A percentile compares a stretch with the other conserved stretches of the same genome.
Evolutionary conservation across 2,329 filamentous ascomycete genomes (phyloP).

Genomic region (Thelonectria rubi): DNA sequence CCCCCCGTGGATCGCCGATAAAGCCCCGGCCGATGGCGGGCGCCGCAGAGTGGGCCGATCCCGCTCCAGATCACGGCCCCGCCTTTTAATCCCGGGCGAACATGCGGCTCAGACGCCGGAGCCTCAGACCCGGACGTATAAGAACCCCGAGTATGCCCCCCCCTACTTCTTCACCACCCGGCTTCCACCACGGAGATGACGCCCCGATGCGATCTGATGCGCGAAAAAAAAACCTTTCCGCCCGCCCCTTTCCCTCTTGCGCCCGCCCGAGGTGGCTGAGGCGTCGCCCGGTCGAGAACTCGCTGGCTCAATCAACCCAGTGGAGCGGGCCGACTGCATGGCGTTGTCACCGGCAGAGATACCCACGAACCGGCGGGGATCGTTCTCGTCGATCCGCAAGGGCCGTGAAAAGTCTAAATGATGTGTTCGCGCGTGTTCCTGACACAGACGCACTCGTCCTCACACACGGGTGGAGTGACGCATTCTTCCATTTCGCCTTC

Average conservation of each 20-base stretch:
- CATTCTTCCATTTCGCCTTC: conserved; percentile 22
- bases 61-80: conserved; percentile 20
- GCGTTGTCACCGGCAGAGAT: conserved; percentile 23
- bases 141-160: background rate
- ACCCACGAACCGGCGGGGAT: conserved; percentile 23
- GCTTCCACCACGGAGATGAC: conserved; percentile 5
- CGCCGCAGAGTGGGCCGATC: conserved; percentile 19
- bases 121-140: conserved; percentile 6
- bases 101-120: conserved; percentile 18
- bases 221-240: background rate
- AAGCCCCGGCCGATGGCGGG: conserved; percentile 4
- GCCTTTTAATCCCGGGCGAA: conserved; percentile 1
- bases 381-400: conserved; percentile 15
- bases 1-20: conserved; percentile 6
- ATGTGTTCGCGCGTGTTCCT: conserved; percentile 11
- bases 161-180: background rate
- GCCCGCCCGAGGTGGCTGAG: background rate
- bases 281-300: conserved; percentile 2
- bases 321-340: conserved; percentile 20
- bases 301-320: background rate
- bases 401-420: conserved; percentile 20
- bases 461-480: conserved; percentile 3
- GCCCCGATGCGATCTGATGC: background rate
- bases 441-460: background rate
- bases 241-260: background rate